Conservation (phyloP, 2,329 filamentous ascomycete species). For the Pyrenophora seminiperda region DNA sequence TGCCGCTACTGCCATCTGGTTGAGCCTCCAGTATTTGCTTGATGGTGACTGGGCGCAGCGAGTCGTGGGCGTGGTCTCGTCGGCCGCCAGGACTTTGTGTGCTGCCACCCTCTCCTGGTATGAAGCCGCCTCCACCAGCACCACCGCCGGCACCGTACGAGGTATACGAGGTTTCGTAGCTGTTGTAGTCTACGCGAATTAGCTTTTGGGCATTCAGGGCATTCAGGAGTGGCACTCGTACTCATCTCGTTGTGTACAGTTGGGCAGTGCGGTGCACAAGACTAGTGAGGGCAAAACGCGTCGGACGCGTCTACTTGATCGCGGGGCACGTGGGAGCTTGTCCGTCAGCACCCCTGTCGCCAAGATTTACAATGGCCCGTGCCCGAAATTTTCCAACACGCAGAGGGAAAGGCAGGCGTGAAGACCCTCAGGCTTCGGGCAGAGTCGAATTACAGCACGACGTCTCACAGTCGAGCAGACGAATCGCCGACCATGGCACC, state of each 20-base stretch:
- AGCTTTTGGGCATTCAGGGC: neutral
- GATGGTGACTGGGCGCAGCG: slow-evolving; percentile 89
- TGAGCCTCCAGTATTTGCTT: slow-evolving; percentile 87
- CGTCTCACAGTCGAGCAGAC: slow-evolving; percentile 3
- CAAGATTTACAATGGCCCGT: slow-evolving; percentile 35
- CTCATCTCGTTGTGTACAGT: slow-evolving; percentile 23
- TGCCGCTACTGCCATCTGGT: slow-evolving; percentile 63
- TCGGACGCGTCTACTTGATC: slow-evolving; percentile 32
- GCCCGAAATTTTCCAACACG: slow-evolving; percentile 29
- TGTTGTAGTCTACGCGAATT: slow-evolving; percentile 38
- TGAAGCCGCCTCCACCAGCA: slow-evolving; percentile 64
- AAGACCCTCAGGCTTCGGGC: slow-evolving; percentile 7
- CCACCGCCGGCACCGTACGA: slow-evolving; percentile 62
- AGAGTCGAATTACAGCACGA: slow-evolving; percentile 18
- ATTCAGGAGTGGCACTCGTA: slow-evolving; percentile 7
- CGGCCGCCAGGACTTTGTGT: slow-evolving; percentile 51
- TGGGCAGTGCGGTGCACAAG: slow-evolving; percentile 16
- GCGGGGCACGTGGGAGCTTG: slow-evolving; percentile 27
- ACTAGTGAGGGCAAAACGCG: slow-evolving; percentile 35
- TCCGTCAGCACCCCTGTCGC: slow-evolving; percentile 20
- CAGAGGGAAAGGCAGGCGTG: slow-evolving; percentile 1
- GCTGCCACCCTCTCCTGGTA: slow-evolving; percentile 58
- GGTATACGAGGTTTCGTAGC: slow-evolving; percentile 58
- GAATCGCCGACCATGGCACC: slow-evolving; percentile 63
- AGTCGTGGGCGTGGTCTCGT: slow-evolving; percentile 73